These are phyloP conservation scores for Fusarium secorum DNA, from an alignment of 2,329 filamentous ascomycete genomes.

Conservation along the genomic window DNA sequence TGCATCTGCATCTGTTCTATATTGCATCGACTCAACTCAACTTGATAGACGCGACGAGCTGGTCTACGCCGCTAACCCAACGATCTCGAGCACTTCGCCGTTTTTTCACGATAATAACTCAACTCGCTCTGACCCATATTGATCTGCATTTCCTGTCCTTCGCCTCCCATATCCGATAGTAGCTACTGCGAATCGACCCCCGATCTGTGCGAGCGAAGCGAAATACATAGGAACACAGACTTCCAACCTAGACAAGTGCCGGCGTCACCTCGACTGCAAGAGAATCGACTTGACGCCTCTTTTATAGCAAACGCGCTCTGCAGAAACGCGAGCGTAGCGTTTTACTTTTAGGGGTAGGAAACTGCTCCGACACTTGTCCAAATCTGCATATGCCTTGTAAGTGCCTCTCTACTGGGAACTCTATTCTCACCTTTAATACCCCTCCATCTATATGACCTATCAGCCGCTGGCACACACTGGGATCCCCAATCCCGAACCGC, in stretches of 20 bases:
- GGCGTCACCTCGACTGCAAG: constrained; percentile 26
- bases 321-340: constrained; percentile 41
- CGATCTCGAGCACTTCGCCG: constrained; percentile 27
- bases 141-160: neutral
- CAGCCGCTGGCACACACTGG: neutral
- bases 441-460: constrained; percentile 19
- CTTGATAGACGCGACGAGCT: constrained; percentile 41
- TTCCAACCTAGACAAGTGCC: constrained; percentile 32
- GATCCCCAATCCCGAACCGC: constrained; percentile 3
- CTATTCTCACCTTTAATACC: constrained; percentile 16
- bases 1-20: constrained; percentile 12
- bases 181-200: constrained; percentile 17
- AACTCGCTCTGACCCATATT: constrained; percentile 1
- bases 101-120: constrained; percentile 28
- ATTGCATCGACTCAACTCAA: constrained; percentile 13
- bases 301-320: constrained; percentile 37
- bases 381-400: constrained; percentile 50
- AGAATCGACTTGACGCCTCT: constrained; percentile 22
- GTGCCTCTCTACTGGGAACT: constrained; percentile 29
- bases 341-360: constrained; percentile 40
- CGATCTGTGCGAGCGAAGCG: constrained; percentile 24
- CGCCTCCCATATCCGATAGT: constrained; percentile 7
- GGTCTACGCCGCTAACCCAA: constrained; percentile 40
- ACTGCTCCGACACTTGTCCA: constrained; percentile 44
- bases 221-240: constrained; percentile 27